Evolutionary conservation across 1,284 basidiomycete genomes (phyloP), one percentile per base, ranked within the genome.

Genomic region (Spongiforma sp.): DNA sequence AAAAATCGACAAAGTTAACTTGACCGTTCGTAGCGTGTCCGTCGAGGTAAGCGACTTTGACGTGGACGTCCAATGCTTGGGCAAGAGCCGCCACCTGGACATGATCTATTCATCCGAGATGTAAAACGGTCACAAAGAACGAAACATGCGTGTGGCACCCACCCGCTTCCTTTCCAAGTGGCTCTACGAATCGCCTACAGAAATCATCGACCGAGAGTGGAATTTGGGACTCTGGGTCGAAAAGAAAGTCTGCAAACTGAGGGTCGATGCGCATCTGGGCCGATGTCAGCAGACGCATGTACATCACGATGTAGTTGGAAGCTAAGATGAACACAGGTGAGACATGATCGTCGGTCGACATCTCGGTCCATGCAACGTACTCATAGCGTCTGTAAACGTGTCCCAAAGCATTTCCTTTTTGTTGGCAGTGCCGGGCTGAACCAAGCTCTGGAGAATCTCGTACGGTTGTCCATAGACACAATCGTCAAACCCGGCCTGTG

Each of bases 21-120:
- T 77, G 75, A 5, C 82, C 84, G 12, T 79, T 75, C 5, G 75
- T 59, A 36, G 82, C 82, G 32, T 76, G 81, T 6, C 86, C 83
- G 74, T 94, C 93, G 24, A 96, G 83, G 77, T 95, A 95, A 7
- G 93, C 93, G 39, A 95, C 84, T 57, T 88, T 84, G 57, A 95
- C 78, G 62, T 91, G 89, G 57, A 93, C 78, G 46, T 84, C 79
- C 34, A 96, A 78, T 0, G 89, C 91, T 54, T 86, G 82, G 17
- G 89, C 86, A 10, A 97, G 82, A 1, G 94, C 94, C 62, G 86
- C 87, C 68, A 96, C 92, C 72, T 95, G 92, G 26, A 93, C 88
- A 69, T 96, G 90, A 69, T 96, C 95, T 88, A 70, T 57, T 62
- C 17, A 55, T 37, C 33, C 46, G n/a, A 67, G 41, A 59, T 56